Evolutionary conservation across 1,284 basidiomycete genomes (phyloP).

Genomic region (Apiotrichum sp.): DNA sequence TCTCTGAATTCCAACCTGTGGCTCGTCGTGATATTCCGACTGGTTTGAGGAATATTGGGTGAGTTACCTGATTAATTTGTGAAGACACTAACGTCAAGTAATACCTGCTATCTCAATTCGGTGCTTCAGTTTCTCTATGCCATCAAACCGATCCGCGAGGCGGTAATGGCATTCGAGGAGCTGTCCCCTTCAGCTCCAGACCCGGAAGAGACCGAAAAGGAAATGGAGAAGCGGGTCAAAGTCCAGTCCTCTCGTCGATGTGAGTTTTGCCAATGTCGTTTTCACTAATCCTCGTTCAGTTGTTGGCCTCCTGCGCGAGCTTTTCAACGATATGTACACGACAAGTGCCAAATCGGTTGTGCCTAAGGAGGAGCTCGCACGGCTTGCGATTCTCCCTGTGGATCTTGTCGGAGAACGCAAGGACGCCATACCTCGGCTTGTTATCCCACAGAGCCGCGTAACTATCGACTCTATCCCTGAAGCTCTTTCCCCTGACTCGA

Average conservation of each 20-base stretch:
- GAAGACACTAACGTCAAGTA: conserved; percentile 14
- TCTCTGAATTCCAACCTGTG: conserved; percentile 23
- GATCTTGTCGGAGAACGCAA: conserved; percentile 13
- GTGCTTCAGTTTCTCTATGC: conserved; percentile 45
- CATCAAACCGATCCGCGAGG: conserved; percentile 41
- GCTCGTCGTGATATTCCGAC: conserved; percentile 39
- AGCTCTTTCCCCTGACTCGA: conserved; percentile 13
- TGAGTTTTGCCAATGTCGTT: conserved; percentile 14
- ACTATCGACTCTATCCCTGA: conserved; percentile 13
- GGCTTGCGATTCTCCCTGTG: conserved; percentile 37
- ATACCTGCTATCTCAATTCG: conserved; percentile 47
- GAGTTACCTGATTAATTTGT: neutral
- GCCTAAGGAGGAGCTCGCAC: conserved; percentile 44
- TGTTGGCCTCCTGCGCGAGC: conserved; percentile 34
- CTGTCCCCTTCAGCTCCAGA: neutral
- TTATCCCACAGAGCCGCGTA: conserved; percentile 2
- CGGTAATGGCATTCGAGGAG: conserved; percentile 33
- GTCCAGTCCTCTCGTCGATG: conserved; percentile 27
- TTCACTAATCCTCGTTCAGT: conserved; percentile 21
- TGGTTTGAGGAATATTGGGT: conserved; percentile 43
- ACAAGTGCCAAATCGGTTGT: conserved; percentile 34
- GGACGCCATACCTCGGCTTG: neutral
- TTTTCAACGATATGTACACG: conserved; percentile 40
- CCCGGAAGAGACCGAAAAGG: neutral
- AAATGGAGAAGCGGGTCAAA: conserved; percentile 14